Evolutionary conservation across 2,329 filamentous ascomycete species (phyloP), one percentile per base, ranked within the genome.

Genomic region (Emmonsia crescens): DNA sequence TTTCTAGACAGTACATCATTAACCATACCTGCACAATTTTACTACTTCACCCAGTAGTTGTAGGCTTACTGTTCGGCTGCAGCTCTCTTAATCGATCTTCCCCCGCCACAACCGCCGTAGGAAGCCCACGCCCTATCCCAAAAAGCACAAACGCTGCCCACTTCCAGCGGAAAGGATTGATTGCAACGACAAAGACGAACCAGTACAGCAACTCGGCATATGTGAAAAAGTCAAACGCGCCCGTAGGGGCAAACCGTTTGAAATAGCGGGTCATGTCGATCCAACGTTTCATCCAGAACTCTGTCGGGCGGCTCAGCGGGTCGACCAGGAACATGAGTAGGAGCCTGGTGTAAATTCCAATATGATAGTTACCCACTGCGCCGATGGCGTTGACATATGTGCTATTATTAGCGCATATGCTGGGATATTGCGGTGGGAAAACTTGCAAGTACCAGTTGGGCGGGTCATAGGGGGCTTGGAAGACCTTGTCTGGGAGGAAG

Each of bases 151-250:
- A 95, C 0, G 86, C 71, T 0, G 87, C 89, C 91, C 90, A 95
- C 77, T 95, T 95, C 89, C 90, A 95, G 9, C 90, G 79, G 74
- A 95, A 95, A 0, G 91, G 91, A 70, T 95, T 95, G 68, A 94
- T 82, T 4, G 82, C 77, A 49, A 93, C 85, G 61, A 87, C 87
- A 69, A 94, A 95, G 5, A 85, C 72, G 66, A 93, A 94, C 91
- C 90, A 95, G 79, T 89, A 95, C 4, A 94, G 71, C 58, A 95
- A 77, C 74, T 96, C 91, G 0, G 88, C 81, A 68, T 95, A 95
- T 0, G 91, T 95, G 72, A 95, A 94, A 77, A 95, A 95, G 71
- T 95, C 89, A 68, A 95, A 93, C 0, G 89, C 89, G 0, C 83
- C 85, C 0, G 85, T 89, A 0, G 90, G 89, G 2, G 87, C 85